Conservation (phyloP, 805 yeast genomes). For the Trichomonascus vanleenenianus region DNA sequence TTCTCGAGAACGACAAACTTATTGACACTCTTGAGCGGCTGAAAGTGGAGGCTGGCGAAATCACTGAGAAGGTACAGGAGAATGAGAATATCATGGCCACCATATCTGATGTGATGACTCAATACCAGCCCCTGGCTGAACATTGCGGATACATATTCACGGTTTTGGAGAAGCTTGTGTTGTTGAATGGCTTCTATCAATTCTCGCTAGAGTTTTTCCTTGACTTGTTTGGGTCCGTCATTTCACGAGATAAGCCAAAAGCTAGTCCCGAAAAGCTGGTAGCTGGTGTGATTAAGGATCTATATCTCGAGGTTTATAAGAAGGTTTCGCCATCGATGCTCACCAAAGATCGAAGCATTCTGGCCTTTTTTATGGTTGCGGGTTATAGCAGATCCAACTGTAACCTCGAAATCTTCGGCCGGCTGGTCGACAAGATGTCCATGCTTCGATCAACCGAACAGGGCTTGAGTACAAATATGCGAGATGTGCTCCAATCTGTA, state of each 20-base stretch:
- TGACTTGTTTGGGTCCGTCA: slow-evolving; percentile 23
- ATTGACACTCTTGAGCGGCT: slow-evolving; percentile 53
- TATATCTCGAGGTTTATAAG: slow-evolving; percentile 43
- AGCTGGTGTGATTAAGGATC: slow-evolving; percentile 26
- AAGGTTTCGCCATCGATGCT: slow-evolving; percentile 40
- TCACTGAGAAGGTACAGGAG: slow-evolving; percentile 46
- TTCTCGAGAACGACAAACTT: slow-evolving; percentile 61
- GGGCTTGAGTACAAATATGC: too few species aligned
- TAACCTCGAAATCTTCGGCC: too few species aligned
- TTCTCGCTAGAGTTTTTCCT: slow-evolving; percentile 44
- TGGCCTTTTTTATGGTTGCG: not conserved
- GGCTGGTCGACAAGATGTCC: too few species aligned
- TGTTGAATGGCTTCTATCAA: slow-evolving; percentile 47
- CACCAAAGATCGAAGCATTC: slow-evolving; percentile 32
- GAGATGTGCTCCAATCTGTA: too few species aligned
- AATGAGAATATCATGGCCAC: slow-evolving; percentile 47
- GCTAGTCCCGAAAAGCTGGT: slow-evolving; percentile 17
- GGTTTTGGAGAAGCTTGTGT: slow-evolving; percentile 36
- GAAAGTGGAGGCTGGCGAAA: slow-evolving; percentile 52
- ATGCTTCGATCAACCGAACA: too few species aligned
- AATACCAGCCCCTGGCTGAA: slow-evolving; percentile 48
- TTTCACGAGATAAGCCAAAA: not conserved
- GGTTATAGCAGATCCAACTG: not conserved
- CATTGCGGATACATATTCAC: slow-evolving; percentile 45
- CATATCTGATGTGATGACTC: slow-evolving; percentile 41